Conservation (phyloP, 805 yeast species). For the Hanseniaspora valbyensis region DNA sequence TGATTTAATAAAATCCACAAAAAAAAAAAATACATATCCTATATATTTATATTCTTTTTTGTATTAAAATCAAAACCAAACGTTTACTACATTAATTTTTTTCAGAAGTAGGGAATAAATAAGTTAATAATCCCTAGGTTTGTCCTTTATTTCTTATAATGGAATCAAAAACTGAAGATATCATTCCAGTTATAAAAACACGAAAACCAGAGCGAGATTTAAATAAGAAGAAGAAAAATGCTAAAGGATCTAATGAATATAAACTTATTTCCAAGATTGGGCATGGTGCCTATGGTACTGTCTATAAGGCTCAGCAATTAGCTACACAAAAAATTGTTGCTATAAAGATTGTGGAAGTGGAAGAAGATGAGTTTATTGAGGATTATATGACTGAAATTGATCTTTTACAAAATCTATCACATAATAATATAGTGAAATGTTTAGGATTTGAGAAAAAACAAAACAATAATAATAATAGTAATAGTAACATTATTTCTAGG, state of each 20-base stretch:
- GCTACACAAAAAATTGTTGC: constrained; percentile 63
- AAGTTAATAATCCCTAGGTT: too few species aligned
- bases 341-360: constrained; percentile 63
- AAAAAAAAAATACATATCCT: too few species aligned
- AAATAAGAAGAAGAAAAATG: not conserved
- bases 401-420: constrained; percentile 65
- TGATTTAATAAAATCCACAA: too few species aligned
- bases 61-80: too few species aligned
- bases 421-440: constrained; percentile 83
- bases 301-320: constrained; percentile 61
- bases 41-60: too few species aligned
- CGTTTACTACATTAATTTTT: too few species aligned
- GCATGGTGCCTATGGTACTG: constrained; percentile 84
- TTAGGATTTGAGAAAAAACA: constrained; percentile 75
- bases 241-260: constrained; percentile 27
- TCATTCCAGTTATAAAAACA: too few species aligned
- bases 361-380: constrained; percentile 56
- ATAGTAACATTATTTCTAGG: not conserved
- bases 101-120: too few species aligned
- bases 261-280: constrained; percentile 60
- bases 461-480: constrained; percentile 20
- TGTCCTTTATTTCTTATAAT: too few species aligned
- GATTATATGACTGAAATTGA: constrained; percentile 53
- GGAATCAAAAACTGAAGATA: too few species aligned
- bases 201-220: not conserved